Conservation (phyloP, 2,329 filamentous ascomycete species). For the Simplicillium sp. region DNA sequence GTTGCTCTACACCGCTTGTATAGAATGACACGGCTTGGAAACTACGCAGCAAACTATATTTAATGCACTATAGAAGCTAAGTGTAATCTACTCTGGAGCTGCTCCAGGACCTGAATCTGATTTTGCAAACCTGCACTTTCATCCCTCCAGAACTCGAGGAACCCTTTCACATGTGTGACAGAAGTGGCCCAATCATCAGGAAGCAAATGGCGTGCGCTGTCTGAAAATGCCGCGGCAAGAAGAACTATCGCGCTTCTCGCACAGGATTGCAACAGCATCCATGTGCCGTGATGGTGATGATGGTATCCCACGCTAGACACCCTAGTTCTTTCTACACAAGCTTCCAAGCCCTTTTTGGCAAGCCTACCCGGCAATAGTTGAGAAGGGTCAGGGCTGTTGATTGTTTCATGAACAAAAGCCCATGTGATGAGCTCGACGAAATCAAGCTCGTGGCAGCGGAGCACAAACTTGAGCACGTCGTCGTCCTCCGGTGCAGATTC, state of each 20-base stretch:
- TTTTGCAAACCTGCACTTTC: not conserved
- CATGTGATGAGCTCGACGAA: conserved; percentile 23
- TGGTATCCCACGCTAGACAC: conserved; percentile 19
- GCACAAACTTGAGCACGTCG: conserved; percentile 21
- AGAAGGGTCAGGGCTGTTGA: not conserved
- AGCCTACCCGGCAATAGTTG: not conserved
- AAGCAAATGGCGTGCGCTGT: no score
- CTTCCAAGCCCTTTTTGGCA: conserved; percentile 8
- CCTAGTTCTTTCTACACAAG: conserved; percentile 10
- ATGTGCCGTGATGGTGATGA: conserved; percentile 22
- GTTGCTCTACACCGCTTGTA: no score
- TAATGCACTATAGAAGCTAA: no score
- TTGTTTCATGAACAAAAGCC: conserved; percentile 17
- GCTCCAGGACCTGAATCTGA: not conserved
- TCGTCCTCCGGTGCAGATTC: conserved; percentile 10
- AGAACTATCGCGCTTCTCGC: conserved; percentile 22
- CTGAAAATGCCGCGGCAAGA: conserved; percentile 14
- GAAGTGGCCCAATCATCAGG: no score
- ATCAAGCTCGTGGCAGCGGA: conserved; percentile 20
- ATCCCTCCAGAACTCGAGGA: not conserved
- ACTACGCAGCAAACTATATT: no score
- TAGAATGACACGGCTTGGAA: no score
- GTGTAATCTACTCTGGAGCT: no score
- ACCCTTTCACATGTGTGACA: no score
- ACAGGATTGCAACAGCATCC: conserved; percentile 19